phyloP scores from a whole-genome alignment of 345 rosid species.

The Eucalyptus lansdowneana region DNA sequence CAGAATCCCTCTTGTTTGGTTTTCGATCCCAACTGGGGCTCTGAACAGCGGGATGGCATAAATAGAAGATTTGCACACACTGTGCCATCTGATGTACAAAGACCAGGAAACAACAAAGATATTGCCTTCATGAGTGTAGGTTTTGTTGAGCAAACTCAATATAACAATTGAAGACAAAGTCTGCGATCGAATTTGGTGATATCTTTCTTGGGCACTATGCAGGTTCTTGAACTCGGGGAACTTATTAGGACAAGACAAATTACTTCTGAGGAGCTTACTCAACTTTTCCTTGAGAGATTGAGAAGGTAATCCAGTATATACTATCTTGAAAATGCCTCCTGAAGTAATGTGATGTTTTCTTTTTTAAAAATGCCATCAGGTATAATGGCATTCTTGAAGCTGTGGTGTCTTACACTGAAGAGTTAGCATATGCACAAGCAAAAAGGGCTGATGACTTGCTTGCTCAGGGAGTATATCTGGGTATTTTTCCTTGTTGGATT shows the following conservation, averaged over 20 bases:
- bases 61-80: conserved; percentile 36
- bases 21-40: conserved; percentile 57
- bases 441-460: conserved; percentile 73
- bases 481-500: conserved; percentile 9
- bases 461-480: conserved; percentile 65
- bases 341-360: background rate
- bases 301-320: conserved; percentile 30
- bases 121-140: conserved; percentile 78
- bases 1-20: conserved; percentile 51
- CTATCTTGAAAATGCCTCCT: background rate
- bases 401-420: conserved; percentile 68
- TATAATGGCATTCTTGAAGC: conserved; percentile 64
- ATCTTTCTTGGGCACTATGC: background rate
- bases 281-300: conserved; percentile 44
- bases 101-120: conserved; percentile 50
- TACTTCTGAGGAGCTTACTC: conserved; percentile 56
- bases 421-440: conserved; percentile 74
- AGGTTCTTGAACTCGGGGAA: conserved; percentile 78
- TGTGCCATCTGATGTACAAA: conserved; percentile 7
- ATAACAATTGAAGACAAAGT: background rate
- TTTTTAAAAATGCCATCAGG: conserved; percentile 17
- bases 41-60: background rate
- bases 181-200: background rate
- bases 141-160: background rate
- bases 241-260: conserved; percentile 63